Conservation (phyloP, 2,329 filamentous ascomycete genomes). For the Fusarium xyrophilum region DNA sequence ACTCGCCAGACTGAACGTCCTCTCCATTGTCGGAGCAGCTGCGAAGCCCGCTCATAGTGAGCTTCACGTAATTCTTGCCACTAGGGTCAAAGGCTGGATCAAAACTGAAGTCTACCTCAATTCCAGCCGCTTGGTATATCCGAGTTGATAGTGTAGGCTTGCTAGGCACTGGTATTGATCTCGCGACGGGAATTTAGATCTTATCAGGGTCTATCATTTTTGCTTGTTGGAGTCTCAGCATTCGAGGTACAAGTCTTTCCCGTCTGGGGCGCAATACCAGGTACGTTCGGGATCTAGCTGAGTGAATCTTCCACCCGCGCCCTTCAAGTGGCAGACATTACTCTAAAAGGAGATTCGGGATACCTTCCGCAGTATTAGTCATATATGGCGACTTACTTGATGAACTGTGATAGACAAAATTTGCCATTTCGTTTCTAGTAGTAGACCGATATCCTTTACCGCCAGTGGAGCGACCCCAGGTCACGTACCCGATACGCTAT, state of each 20-base stretch:
- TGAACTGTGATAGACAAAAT: not conserved
- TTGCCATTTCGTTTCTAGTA: not conserved
- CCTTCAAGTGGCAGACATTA: not conserved
- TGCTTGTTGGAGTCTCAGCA: not conserved
- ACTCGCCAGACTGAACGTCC: slow-evolving; percentile 78
- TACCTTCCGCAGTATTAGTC: too few species aligned
- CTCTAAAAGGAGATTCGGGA: accelerated
- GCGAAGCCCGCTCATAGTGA: slow-evolving; percentile 65
- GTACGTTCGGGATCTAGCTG: not conserved
- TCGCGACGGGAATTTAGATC: slow-evolving; percentile 70
- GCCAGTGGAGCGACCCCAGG: not conserved
- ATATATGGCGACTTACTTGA: not conserved
- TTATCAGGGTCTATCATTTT: accelerated
- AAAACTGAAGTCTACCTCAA: slow-evolving; percentile 81
- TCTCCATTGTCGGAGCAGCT: slow-evolving; percentile 69
- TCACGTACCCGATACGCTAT: not conserved
- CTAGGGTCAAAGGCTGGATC: slow-evolving; percentile 82
- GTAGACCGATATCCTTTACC: too few species aligned
- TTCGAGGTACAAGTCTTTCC: too few species aligned
- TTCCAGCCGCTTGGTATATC: slow-evolving; percentile 88
- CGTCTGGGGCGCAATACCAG: not conserved
- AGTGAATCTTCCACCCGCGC: not conserved
- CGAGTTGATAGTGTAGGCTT: slow-evolving; percentile 73
- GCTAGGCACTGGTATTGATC: slow-evolving; percentile 74
- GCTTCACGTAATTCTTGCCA: slow-evolving; percentile 63